Conservation (phyloP, 257 asterid genomes). For the Nicotiana obtusifolia region DNA sequence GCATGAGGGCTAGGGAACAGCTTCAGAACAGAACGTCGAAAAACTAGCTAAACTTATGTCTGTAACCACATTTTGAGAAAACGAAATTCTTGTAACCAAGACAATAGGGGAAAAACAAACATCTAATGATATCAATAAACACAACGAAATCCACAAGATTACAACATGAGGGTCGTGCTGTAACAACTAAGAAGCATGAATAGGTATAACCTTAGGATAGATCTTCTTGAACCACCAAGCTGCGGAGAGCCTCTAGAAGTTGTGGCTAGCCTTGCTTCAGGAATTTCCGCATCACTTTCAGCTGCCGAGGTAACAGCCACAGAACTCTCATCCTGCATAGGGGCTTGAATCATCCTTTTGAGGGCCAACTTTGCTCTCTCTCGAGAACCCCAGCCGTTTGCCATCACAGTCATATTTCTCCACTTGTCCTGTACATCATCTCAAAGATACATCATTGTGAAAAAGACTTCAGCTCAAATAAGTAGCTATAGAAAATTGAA, state of each 20-base stretch:
- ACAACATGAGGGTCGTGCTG: not conserved
- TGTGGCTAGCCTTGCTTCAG: constrained; percentile 43
- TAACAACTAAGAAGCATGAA: not conserved
- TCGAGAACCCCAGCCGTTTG: constrained; percentile 84
- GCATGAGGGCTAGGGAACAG: not conserved
- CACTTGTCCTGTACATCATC: constrained; percentile 67
- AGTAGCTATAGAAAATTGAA: not conserved
- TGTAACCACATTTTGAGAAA: not conserved
- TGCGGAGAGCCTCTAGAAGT: constrained; percentile 68
- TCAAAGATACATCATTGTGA: constrained; percentile 17
- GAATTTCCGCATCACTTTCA: constrained; percentile 62
- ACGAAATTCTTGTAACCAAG: not conserved
- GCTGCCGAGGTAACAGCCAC: constrained; percentile 28
- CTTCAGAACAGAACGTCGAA: not conserved
- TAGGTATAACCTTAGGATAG: constrained; percentile 59
- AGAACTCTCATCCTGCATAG: constrained; percentile 55
- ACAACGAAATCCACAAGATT: not conserved
- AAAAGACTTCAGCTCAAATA: not conserved
- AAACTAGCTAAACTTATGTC: not conserved
- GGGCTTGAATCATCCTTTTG: constrained; percentile 51
- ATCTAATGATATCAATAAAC: not conserved
- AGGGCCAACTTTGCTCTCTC: constrained; percentile 72
- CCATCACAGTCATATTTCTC: constrained; percentile 97
- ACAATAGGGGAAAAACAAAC: not conserved
- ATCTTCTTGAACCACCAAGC: constrained; percentile 60